A percentile compares a stretch with the other conserved stretches of the same genome.
These are phyloP conservation scores for Decorospora gaudefroyi DNA, from an alignment of 2,329 filamentous ascomycete genomes.

Conservation along the genomic window DNA sequence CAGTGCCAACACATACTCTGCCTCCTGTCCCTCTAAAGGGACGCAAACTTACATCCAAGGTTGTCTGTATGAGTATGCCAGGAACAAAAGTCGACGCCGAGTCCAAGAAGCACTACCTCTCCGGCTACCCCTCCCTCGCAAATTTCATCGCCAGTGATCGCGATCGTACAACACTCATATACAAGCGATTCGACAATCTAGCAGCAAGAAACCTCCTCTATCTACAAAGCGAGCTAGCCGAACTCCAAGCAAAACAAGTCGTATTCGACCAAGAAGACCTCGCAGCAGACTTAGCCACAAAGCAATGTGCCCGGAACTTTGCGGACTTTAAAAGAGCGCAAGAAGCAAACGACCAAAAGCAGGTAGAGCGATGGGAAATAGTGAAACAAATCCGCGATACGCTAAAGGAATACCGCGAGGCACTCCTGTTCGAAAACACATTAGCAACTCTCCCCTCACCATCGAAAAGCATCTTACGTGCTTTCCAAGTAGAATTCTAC, in stretches of 20 bases:
- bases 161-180: slow-evolving; percentile 21
- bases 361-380: slow-evolving; percentile 9
- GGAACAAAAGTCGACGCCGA: neutral
- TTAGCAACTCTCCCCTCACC: slow-evolving; percentile 13
- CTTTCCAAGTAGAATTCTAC: slow-evolving; percentile 10
- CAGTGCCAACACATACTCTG: neutral
- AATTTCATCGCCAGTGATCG: slow-evolving; percentile 21
- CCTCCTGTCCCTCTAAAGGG: neutral
- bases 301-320: slow-evolving; percentile 14
- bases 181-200: slow-evolving; percentile 20
- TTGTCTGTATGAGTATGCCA: neutral
- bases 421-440: slow-evolving; percentile 14
- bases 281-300: slow-evolving; percentile 4
- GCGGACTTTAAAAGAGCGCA: slow-evolving; percentile 1
- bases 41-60: neutral
- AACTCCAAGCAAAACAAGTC: slow-evolving; percentile 11
- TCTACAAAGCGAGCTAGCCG: slow-evolving; percentile 22
- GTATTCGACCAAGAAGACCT: slow-evolving; percentile 19
- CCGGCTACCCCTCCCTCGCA: slow-evolving; percentile 24
- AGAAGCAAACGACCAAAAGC: slow-evolving; percentile 1
- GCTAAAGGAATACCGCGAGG: slow-evolving; percentile 15
- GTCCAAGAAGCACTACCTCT: slow-evolving; percentile 1
- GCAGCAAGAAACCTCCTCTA: slow-evolving; percentile 22
- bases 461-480: slow-evolving; percentile 6
- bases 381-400: slow-evolving; percentile 4